phyloP scores from a whole-genome alignment of 2,329 filamentous ascomycete genomes.

The Stagonosporopsis vannaccii region DNA sequence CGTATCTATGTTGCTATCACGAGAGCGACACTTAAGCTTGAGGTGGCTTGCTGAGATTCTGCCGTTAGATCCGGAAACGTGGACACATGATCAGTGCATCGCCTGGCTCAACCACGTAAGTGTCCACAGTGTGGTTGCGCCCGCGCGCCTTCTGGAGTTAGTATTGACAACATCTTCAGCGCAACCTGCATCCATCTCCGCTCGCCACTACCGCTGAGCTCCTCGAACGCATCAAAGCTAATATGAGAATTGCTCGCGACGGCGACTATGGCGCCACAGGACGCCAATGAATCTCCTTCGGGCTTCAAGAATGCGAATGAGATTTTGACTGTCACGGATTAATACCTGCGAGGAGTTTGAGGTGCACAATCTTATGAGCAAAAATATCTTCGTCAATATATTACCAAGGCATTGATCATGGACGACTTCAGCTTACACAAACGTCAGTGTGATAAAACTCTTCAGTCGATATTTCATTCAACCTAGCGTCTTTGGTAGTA shows the following conservation, averaged over 20 bases:
- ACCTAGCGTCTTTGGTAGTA: background rate
- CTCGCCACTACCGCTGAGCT: conserved; percentile 69
- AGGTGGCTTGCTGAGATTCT: background rate
- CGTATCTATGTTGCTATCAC: conserved; percentile 22
- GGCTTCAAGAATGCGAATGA: background rate
- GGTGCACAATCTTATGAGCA: background rate
- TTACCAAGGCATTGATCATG: background rate
- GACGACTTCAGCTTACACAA: background rate
- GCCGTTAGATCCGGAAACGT: conserved; percentile 66
- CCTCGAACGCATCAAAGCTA: conserved; percentile 72
- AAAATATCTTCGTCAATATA: conserved; percentile 4
- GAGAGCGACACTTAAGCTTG: background rate
- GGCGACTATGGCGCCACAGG: conserved; percentile 12
- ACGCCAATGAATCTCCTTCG: background rate
- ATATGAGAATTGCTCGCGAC: conserved; percentile 59
- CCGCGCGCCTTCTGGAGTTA: background rate
- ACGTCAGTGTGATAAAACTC: background rate
- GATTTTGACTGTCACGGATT: background rate
- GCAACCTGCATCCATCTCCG: conserved; percentile 67
- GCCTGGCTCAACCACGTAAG: conserved; percentile 83
- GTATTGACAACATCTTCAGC: conserved; percentile 52
- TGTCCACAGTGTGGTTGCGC: conserved; percentile 19
- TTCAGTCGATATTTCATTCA: background rate
- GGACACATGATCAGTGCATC: conserved; percentile 81
- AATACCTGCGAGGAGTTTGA: background rate